Evolutionary conservation across 1,139 yeast genomes (phyloP), one percentile per base, ranked within the genome.

Genomic region (Yamadazyma jaroonii): DNA sequence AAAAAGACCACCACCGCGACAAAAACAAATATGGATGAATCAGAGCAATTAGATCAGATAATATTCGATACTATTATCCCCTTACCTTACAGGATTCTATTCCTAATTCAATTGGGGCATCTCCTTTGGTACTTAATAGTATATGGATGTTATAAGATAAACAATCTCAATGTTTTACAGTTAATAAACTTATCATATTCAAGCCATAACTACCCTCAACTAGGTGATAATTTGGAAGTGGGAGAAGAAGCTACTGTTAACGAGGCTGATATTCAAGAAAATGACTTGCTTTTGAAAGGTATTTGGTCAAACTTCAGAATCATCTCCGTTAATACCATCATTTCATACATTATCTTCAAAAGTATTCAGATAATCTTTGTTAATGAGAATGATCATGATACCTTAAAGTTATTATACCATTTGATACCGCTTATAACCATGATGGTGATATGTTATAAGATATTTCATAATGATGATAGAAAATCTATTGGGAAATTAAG

Each of bases 401-500:
- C 38, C 8, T 43, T 48, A 31, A 36, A 38, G 8, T 39, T 47
- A 27, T 26, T 56, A 3, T 48, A 44, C 25, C 50, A 49, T 23
- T 38, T 46, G 31, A 40, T 59, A 11, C 63, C 63, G 0, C 31
- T 54, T 14, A 35, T 52, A 6, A 48, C 58, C 4, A 50, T 57
- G 36, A 34, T 39, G 6, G 41, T 48, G 25, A 45, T 46, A 3
- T 38, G 54, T 13, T 50, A 49, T 35, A 45, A 40, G 26, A 31
- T 59, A 5, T 57, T 61, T 40, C 48, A 43, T 36, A 48, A 41
- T 20, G 34, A 43, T 6, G 34, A 40, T 9, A 35, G 36, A 6
- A 43, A 40, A 9, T 43, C 56, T 3, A 36, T 47, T 22, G 83
- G 79, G 8, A 74, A 74, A 37, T 52, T 59, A 27, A 58, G 81